Base-by-base conservation (phyloP, 78 protist genomes). In the Pigoraptor vietnamica region DNA sequence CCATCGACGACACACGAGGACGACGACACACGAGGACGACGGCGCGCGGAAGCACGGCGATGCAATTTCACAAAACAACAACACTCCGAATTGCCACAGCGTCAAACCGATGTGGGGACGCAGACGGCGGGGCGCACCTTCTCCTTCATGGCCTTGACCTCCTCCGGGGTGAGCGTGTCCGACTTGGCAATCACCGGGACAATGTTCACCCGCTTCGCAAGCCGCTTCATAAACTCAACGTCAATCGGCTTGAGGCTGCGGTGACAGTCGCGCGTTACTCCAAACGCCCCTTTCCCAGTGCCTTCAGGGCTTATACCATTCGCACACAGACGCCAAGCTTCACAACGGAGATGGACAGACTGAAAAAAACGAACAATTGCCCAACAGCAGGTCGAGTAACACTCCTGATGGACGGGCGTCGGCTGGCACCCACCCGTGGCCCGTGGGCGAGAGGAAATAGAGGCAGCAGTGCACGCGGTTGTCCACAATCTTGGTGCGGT, bases 161-260 rank as follows among this genome's bases (percentile, higher is more conserved):
- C 91, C n/a, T 40, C 39, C 19, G 23, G 39, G 9, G 91, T 89
- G 86, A 89, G 91, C 25, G 91, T 24, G 24, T 89, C 91, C 0
- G 91, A 21, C 91, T 93, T 93, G 39, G 90, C 94, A 14, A 93
- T 90, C 37, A 93, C 91, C 39, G 94, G 94, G 29, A 93, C 56
- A 39, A 93, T 83, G 92, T 93, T 93, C 55, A 86, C 94, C 90
- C 36, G 6, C 55, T 34, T 34, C 39, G 40, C 39, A 23, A 89
- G 33, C 1, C 40, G 55, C 86, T 56, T n/a, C 86, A 89, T 1
- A 39, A 88, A 24, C n/a, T 88, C n/a, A 34, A 88, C 33, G 40
- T 89, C 91, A 24, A 89, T 79, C 6, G 91, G 86, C 39, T n/a
- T 21, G 36, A 89, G 86, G 40, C 91, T 86, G 89, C 2, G 33